A percentile compares a stretch with the other conserved stretches of the same genome.
Conservation (phyloP, 352 stramenopile species). For the Phytophthora hibernalis region DNA sequence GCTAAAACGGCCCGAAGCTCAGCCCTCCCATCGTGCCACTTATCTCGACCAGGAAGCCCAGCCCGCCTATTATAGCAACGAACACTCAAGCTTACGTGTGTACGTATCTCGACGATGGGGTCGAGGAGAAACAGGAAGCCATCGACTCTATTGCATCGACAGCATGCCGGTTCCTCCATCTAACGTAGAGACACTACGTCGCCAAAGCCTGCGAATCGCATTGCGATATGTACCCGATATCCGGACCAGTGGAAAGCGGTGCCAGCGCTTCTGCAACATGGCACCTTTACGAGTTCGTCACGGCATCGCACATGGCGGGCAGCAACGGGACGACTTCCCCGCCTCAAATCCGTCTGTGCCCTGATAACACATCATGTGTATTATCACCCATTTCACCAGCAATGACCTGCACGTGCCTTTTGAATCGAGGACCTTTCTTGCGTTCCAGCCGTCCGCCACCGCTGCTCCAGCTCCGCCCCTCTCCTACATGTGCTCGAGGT, state of each 20-base stretch:
- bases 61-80: no score
- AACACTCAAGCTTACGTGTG: no score
- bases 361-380: constrained; percentile 22
- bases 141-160: not conserved
- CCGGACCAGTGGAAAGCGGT: constrained; percentile 6
- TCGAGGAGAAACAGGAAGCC: no score
- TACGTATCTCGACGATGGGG: no score
- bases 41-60: no score
- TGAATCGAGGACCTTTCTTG: constrained; percentile 26
- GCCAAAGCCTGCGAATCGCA: no score
- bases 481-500: constrained; percentile 12
- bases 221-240: no score
- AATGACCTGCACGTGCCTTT: constrained; percentile 2
- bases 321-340: constrained; percentile 6
- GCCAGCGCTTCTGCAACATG: constrained; percentile 11
- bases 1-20: not conserved
- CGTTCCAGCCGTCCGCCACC: constrained; percentile 17
- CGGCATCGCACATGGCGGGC: constrained; percentile 13
- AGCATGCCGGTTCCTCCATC: not conserved
- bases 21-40: no score
- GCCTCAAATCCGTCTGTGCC: constrained; percentile 20
- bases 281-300: constrained; percentile 23
- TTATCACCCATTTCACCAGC: not conserved
- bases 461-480: constrained; percentile 8
- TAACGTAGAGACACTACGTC: no score